These are phyloP conservation scores for Solanum pennellii DNA, from an alignment of 257 asterid species.

Conservation along the genomic window DNA sequence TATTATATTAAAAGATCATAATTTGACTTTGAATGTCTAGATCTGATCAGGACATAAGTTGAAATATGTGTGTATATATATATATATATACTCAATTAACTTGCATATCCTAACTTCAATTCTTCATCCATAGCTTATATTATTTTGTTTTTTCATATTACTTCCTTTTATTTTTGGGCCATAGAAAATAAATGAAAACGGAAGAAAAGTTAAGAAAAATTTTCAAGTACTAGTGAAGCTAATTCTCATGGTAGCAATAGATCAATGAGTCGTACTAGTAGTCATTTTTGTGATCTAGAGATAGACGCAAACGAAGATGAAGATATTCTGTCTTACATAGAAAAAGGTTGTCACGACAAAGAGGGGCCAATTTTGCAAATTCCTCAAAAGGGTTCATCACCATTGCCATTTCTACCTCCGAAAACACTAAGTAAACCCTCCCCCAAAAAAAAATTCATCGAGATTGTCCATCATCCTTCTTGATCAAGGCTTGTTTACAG, in stretches of 20 bases:
- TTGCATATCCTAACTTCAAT: not conserved
- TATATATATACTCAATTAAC: not conserved
- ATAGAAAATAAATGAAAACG: conserved; percentile 13
- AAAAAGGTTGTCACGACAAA: conserved; percentile 27
- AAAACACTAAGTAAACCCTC: conserved; percentile 4
- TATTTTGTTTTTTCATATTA: not conserved
- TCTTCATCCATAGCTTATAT: not conserved
- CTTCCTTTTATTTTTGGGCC: not conserved
- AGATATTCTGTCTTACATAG: conserved; percentile 20
- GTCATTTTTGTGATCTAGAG: conserved; percentile 62
- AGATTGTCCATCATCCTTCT: conserved; percentile 56
- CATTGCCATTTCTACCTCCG: conserved; percentile 6
- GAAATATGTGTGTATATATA: too few species aligned
- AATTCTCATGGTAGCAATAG: conserved; percentile 3
- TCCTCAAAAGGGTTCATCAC: not conserved
- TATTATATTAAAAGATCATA: not conserved
- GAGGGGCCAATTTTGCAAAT: not conserved
- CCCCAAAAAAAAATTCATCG: not conserved
- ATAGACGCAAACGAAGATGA: conserved; percentile 5
- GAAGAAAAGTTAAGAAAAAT: conserved; percentile 14
- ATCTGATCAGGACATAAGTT: not conserved
- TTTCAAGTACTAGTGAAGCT: conserved; percentile 18
- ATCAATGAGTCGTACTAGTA: conserved; percentile 44
- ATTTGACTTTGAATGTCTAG: not conserved
- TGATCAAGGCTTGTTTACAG: conserved; percentile 73